Base-by-base conservation (phyloP, 2,329 filamentous ascomycete genomes). In the Epichloe bromicola region DNA sequence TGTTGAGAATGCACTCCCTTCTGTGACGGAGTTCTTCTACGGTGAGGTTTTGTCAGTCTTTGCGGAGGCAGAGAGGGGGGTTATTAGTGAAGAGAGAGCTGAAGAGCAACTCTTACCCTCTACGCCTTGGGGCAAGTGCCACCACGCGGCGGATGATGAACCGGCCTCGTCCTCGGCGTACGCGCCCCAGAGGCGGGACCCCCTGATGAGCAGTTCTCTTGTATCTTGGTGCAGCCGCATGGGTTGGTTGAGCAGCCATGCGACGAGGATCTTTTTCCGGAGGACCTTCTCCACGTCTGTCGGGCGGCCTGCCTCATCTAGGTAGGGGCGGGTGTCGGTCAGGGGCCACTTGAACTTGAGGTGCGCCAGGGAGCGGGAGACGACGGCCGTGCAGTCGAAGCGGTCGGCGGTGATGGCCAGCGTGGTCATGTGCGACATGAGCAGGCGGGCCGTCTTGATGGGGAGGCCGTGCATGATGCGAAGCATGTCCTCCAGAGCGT, bases 391-490 rank as follows among this genome's bases (percentile, higher is more conserved):
- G 53, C 82, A 84, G 66, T 85, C 82, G 65, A 88, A 89, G 43
- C 83, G 78, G 63, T 89, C 86, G 10, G 85, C 83, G 51, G 87
- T 75, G 48, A 88, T 75, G 40, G 83, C 80, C 40, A 89, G 68
- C 2, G 83, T 84, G 14, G 81, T 78, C 11, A 86, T 70, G 56
- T 84, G 84, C 6, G 76, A 67, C 56, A 86, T 74, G 15, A 75
- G 76, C 19, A 75, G 70, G 23, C 57, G 57, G 3, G 59, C 49
- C 2, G 68, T 65, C 47, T 67, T 68, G n/a, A 63, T 63, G n/a
- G 62, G 66, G 38, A 68, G 67, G 20, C 74, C 74, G 61, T 89
- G 85, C 17, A 88, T 68, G 17, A 86, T 77, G 17, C 75, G 71
- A 23, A 89, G 67, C 58, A 89, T 78, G 61, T 88, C 85, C 46